These are phyloP conservation scores for Geranium rotundifolium DNA, from an alignment of 345 rosid species.

Conservation along the genomic window DNA sequence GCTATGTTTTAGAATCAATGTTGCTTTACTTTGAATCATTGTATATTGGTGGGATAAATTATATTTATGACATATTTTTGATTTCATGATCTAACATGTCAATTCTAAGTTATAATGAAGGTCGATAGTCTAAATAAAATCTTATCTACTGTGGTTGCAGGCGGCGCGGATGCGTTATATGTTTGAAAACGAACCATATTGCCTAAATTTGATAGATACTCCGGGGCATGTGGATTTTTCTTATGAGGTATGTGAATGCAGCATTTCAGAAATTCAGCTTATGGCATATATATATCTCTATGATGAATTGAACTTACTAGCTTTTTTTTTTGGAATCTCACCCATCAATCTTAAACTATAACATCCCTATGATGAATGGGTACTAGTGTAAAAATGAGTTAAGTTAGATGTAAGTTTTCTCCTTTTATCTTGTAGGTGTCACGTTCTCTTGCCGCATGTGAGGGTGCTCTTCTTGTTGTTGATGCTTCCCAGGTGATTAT, in stretches of 20 bases:
- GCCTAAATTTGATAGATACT: constrained; percentile 89
- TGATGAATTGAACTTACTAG: neutral
- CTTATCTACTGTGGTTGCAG: constrained; percentile 21
- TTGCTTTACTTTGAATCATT: neutral
- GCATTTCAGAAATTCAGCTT: neutral
- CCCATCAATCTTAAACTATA: neutral
- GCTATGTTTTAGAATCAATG: neutral
- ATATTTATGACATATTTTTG: neutral
- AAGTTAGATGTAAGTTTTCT: neutral
- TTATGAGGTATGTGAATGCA: constrained; percentile 55
- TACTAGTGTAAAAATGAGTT: neutral
- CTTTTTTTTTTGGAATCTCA: neutral
- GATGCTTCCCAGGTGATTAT: constrained; percentile 91
- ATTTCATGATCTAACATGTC: neutral
- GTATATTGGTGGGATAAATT: neutral
- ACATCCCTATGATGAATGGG: neutral
- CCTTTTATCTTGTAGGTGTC: constrained; percentile 48
- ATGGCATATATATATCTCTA: neutral
- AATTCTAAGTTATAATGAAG: neutral
- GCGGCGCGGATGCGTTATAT: constrained; percentile 97
- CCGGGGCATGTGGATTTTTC: constrained; percentile 98
- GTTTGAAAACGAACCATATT: constrained; percentile 47
- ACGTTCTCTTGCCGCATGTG: constrained; percentile 98
- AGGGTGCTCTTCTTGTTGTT: constrained; percentile 98
- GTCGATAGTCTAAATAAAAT: constrained; percentile 3